phyloP scores from a whole-genome alignment of 2,329 filamentous ascomycete genomes.

The Stachybotrys chlorohalonatus region DNA sequence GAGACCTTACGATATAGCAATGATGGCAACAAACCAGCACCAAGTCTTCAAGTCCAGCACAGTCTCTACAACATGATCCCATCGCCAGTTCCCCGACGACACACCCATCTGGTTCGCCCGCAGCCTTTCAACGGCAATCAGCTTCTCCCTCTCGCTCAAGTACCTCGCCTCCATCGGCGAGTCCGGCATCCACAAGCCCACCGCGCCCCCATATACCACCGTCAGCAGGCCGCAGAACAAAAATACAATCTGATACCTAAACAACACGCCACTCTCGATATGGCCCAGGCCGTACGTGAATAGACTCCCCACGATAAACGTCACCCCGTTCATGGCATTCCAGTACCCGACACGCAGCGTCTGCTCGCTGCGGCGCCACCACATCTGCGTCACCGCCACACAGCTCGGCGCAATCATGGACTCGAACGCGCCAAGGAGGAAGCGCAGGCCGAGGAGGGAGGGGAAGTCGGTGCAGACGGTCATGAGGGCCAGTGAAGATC shows the following conservation, averaged over 20 bases:
- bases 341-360: constrained; percentile 22
- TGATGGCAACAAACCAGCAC: not conserved
- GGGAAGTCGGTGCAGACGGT: constrained; percentile 35
- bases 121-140: not conserved
- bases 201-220: not conserved
- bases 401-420: constrained; percentile 35
- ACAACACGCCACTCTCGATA: not conserved
- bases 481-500: constrained; percentile 32
- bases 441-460: constrained; percentile 31
- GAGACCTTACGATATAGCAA: not conserved
- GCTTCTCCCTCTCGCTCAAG: not conserved
- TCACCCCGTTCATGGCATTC: constrained; percentile 46
- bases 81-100: not conserved
- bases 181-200: not conserved
- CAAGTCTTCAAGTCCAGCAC: not conserved
- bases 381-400: constrained; percentile 35
- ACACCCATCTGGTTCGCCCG: not conserved
- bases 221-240: not conserved
- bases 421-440: constrained; percentile 33
- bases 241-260: not conserved
- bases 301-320: constrained; percentile 27
- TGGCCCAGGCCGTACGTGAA: not conserved
- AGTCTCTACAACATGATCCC: not conserved
- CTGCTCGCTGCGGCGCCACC: constrained; percentile 5
- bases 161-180: not conserved